These are phyloP conservation scores for Trypanosomatidae sp. DNA, from an alignment of 208 protist species.

Conservation along the genomic window DNA sequence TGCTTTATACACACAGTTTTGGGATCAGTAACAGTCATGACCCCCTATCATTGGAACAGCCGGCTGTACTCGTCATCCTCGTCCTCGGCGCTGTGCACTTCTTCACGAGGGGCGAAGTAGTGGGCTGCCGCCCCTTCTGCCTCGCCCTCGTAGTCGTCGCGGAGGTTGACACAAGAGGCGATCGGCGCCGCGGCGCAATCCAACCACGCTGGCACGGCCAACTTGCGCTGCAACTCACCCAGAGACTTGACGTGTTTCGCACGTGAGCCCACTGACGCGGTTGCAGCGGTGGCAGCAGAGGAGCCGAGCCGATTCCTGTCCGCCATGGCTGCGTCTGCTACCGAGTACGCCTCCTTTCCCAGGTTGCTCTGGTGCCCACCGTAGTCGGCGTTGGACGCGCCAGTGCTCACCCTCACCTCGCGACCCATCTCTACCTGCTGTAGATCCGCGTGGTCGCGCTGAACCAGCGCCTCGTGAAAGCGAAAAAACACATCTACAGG, in stretches of 20 bases:
- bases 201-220: constrained; percentile 9
- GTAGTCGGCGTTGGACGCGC: neutral
- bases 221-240: constrained; percentile 30
- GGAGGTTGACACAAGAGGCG: constrained; percentile 8
- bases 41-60: constrained; percentile 23
- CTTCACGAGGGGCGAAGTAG: constrained; percentile 41
- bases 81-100: constrained; percentile 29
- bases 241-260: constrained; percentile 18
- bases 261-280: neutral
- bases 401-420: constrained; percentile 15
- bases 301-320: neutral
- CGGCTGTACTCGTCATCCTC: constrained; percentile 37
- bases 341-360: neutral
- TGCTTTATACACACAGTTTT: neutral
- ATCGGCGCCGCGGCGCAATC: neutral
- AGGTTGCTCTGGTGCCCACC: constrained; percentile 3
- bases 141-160: constrained; percentile 33
- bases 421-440: constrained; percentile 37
- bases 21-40: neutral
- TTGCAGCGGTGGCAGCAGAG: neutral
- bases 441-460: constrained; percentile 63
- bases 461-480: constrained; percentile 80
- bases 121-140: constrained; percentile 34
- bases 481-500: constrained; percentile 87
- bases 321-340: neutral